These are phyloP conservation scores for Hypoxylon sp. DNA, from an alignment of 2,329 filamentous ascomycete species.

Conservation along the genomic window DNA sequence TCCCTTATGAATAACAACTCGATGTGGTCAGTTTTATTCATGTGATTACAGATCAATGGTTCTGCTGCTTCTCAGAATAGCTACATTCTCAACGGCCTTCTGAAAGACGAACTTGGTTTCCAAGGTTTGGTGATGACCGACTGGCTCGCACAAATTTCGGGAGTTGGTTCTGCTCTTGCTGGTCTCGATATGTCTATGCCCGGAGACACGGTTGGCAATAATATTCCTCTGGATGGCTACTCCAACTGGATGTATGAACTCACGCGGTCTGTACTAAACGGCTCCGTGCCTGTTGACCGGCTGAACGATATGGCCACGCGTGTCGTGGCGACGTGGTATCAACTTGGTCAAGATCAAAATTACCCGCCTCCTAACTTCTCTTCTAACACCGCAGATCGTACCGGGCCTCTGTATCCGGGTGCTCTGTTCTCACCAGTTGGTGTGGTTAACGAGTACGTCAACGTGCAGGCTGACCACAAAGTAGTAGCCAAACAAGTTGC, in stretches of 20 bases:
- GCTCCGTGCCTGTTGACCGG: conserved; percentile 66
- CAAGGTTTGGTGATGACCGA: conserved; percentile 79
- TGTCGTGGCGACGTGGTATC: conserved; percentile 70
- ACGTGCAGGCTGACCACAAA: conserved; percentile 68
- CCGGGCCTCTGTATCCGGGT: conserved; percentile 68
- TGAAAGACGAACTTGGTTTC: conserved; percentile 81
- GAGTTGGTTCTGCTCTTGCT: conserved; percentile 78
- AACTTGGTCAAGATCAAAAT: conserved; percentile 69
- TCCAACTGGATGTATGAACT: conserved; percentile 69
- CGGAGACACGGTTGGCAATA: conserved; percentile 65
- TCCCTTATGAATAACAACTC: conserved; percentile 2
- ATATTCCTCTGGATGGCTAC: conserved; percentile 63
- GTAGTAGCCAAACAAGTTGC: conserved; percentile 65
- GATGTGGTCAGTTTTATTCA: conserved; percentile 8
- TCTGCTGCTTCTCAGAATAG: conserved; percentile 76
- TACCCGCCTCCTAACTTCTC: conserved; percentile 71
- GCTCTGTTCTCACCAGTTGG: conserved; percentile 70
- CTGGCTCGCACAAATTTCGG: conserved; percentile 81
- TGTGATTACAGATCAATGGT: conserved; percentile 68
- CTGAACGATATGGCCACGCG: conserved; percentile 69
- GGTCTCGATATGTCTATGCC: conserved; percentile 76
- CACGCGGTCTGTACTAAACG: conserved; percentile 67
- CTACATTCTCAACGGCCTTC: conserved; percentile 74
- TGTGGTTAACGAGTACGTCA: conserved; percentile 76
- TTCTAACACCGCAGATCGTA: conserved; percentile 66